Base-by-base conservation (phyloP, 352 stramenopile genomes). In the Phytophthora pluvialis region DNA sequence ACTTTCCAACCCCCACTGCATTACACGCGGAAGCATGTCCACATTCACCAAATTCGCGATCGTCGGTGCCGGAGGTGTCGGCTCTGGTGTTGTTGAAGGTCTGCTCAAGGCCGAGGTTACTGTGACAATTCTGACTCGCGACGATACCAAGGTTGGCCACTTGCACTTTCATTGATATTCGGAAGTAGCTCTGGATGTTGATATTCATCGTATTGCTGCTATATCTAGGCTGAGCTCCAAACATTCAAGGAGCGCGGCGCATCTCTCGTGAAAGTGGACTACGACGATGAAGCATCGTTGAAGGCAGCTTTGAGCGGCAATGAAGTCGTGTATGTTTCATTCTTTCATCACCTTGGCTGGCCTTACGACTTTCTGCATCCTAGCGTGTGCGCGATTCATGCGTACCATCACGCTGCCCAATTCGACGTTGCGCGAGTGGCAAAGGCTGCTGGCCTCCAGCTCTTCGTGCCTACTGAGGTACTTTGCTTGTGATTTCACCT, bases 401-500 rank as follows among this genome's bases (percentile, higher is more conserved):
- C 61, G 12, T 61, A 52, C 10, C 21, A 42, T 21, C 42, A 60
- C 15, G 21, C 53, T 16, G 25, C 15, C 4, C 65, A 69, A 31
- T 28, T 44, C 13, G 29, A 26, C n/a, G 26, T 62, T 4, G 46
- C 62, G 1, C 36, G 15, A 0, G 64, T 50, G 9, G 65, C 59
- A 32, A 73, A 73, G 47, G 46, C 51, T 21, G 65, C 65, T 4
- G 59, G 58, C 39, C 49, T 69, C 21, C 51, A 73, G 53, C 52
- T 73, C 10, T 73, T 73, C 28, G 54, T 73, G 31, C 59, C 65
- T 32, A 39, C 50, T 15, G 64, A 72, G 53, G 56, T 21, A 21
- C 21, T 21, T 2, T 21, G 21, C 21, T 21, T 21, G 21, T 21
- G 21, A 21, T 21, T 21, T 21, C 21, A 21, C 21, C 21, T 21